A percentile compares a stretch with the other conserved stretches of the same genome.
These are phyloP conservation scores for Geranium incanum DNA, from an alignment of 441 rosid genomes.

Conservation along the genomic window DNA sequence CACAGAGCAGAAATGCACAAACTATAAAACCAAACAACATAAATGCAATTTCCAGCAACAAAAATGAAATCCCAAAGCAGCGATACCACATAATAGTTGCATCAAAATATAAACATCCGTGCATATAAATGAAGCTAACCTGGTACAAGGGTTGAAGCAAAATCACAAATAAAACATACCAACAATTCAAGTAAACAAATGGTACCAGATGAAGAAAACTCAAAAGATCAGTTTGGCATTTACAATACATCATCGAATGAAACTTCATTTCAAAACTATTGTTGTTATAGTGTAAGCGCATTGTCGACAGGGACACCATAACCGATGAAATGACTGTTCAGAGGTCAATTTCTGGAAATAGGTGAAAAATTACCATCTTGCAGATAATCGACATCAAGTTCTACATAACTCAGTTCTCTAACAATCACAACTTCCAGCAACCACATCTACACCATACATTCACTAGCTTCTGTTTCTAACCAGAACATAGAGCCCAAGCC, in stretches of 20 bases:
- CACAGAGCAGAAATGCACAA: constrained; percentile 1
- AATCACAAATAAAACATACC: neutral
- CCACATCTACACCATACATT: neutral
- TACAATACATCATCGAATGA: neutral
- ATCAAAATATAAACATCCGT: neutral
- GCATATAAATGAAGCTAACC: neutral
- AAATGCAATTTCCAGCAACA: neutral
- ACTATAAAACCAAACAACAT: neutral
- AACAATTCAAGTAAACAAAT: neutral
- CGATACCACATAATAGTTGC: neutral
- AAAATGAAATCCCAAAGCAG: constrained; percentile 11
- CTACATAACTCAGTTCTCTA: neutral
- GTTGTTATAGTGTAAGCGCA: neutral
- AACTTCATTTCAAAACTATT: neutral
- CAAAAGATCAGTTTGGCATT: neutral
- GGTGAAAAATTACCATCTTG: neutral
- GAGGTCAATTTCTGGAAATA: neutral
- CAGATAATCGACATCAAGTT: too few relatives aligned
- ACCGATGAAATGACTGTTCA: neutral
- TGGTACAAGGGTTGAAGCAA: neutral
- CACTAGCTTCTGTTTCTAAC: neutral
- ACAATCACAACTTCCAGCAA: constrained; percentile 12
- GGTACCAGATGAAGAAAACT: neutral
- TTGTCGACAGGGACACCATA: neutral
- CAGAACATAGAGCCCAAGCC: neutral